Conservation (phyloP, 2,329 filamentous ascomycete species). For the Claviceps fusiformis region DNA sequence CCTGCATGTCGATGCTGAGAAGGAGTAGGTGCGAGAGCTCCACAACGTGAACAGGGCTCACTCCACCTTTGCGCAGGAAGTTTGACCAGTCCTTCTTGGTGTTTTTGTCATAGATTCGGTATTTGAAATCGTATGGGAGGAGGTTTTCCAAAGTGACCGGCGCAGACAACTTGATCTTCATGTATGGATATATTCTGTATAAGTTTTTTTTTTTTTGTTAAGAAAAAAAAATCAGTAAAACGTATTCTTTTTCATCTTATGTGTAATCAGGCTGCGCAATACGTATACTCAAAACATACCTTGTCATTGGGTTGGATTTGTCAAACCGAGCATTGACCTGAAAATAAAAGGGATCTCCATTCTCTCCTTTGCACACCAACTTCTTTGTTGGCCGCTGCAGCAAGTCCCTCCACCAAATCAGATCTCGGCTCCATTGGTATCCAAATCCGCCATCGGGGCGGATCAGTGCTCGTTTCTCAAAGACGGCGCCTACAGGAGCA, state of each 20-base stretch:
- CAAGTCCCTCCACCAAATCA: conserved; percentile 85
- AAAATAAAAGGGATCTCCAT: conserved; percentile 88
- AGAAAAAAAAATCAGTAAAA: background rate
- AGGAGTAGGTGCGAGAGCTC: conserved; percentile 88
- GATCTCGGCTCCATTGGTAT: conserved; percentile 86
- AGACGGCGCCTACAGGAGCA: conserved; percentile 83
- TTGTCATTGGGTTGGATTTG: conserved; percentile 67
- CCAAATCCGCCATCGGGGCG: conserved; percentile 93
- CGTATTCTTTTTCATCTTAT: background rate
- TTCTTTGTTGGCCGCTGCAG: conserved; percentile 74
- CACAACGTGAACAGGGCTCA: conserved; percentile 94
- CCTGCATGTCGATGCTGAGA: conserved; percentile 91
- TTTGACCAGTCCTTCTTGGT: conserved; percentile 99
- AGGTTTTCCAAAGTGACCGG: conserved; percentile 91
- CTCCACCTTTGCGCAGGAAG: conserved; percentile 88
- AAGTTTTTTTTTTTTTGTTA: background rate
- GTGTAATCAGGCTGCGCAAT: background rate
- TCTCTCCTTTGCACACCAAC: conserved; percentile 77
- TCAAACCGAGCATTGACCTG: conserved; percentile 83
- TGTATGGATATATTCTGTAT: conserved; percentile 71
- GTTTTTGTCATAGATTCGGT: conserved; percentile 96
- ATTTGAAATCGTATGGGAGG: conserved; percentile 96
- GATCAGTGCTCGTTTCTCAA: conserved; percentile 74
- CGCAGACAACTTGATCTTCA: conserved; percentile 82
- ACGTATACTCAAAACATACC: conserved; percentile 29